Conservation (phyloP, 2,329 filamentous ascomycete genomes). For the Rosellinia necatrix region DNA sequence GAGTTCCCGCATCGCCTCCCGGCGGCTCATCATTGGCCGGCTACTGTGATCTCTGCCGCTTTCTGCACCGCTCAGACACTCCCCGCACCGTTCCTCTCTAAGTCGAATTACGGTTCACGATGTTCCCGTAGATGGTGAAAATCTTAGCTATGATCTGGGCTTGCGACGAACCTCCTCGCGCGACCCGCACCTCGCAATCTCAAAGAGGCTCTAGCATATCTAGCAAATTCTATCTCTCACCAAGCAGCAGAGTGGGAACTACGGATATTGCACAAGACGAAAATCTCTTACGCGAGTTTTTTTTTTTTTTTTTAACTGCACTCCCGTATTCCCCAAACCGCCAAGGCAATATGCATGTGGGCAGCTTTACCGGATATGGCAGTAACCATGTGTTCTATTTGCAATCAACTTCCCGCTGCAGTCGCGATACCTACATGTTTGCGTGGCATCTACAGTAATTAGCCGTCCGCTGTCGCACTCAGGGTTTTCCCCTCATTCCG, state of each 20-base stretch:
- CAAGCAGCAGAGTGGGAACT: background rate
- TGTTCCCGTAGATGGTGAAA: slow-evolving; percentile 8
- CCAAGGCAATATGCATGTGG: background rate
- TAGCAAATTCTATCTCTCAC: background rate
- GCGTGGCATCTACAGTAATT: slow-evolving; percentile 15
- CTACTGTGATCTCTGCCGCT: slow-evolving; percentile 11
- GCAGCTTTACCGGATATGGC: slow-evolving; percentile 1
- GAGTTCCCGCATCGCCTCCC: slow-evolving; percentile 17
- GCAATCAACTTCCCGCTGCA: slow-evolving; percentile 17
- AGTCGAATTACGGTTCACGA: slow-evolving; percentile 16
- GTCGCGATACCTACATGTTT: slow-evolving; percentile 9
- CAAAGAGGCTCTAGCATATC: too few relatives aligned
- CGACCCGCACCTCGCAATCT: slow-evolving; percentile 14
- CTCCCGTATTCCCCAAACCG: background rate
- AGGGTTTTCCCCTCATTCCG: slow-evolving; percentile 6
- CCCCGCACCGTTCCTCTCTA: slow-evolving; percentile 21
- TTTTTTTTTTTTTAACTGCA: too few relatives aligned
- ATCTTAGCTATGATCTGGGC: background rate
- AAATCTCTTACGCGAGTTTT: too few relatives aligned
- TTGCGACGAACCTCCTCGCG: background rate
- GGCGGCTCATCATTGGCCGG: slow-evolving; percentile 15
- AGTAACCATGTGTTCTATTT: slow-evolving; percentile 5
- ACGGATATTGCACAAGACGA: too few relatives aligned
- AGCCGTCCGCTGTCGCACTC: slow-evolving; percentile 16
- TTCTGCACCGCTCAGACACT: slow-evolving; percentile 28